A percentile compares a stretch with the other conserved stretches of the same genome.
Conservation (phyloP, 73 alveolate genomes). For the Paramecium caudatum region DNA sequence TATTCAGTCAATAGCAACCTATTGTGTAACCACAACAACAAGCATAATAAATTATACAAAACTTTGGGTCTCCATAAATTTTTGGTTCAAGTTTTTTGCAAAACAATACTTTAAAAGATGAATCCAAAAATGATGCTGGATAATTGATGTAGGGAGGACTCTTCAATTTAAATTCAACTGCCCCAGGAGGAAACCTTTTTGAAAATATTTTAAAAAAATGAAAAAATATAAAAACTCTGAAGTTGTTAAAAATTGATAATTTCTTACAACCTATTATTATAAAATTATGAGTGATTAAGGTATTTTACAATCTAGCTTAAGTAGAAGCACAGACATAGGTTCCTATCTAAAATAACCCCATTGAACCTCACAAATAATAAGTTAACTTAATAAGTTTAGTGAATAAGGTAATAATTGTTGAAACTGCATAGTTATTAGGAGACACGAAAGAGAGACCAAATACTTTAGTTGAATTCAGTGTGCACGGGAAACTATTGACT, state of each 20-base stretch:
- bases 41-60: no score
- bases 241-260: no score
- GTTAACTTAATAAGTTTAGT: background rate
- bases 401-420: conserved; percentile 11
- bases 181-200: background rate
- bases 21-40: no score
- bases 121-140: no score
- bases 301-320: conserved; percentile 4
- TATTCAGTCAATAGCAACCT: no score
- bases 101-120: no score
- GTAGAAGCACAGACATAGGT: conserved; percentile 1
- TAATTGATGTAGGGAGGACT: no score
- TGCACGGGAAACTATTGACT: conserved; percentile 31
- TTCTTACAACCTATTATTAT: conserved; percentile 30
- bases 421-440: conserved; percentile 12
- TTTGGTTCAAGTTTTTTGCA: no score
- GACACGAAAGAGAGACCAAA: background rate
- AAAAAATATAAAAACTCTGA: no score
- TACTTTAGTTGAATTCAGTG: conserved; percentile 31
- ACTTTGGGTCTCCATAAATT: no score
- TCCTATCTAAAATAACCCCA: background rate
- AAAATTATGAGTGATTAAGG: conserved; percentile 58
- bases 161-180: background rate
- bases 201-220: background rate
- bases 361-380: background rate